These are phyloP conservation scores for Picea glauca DNA, from an alignment of 75 land plant species.

Conservation along the genomic window DNA sequence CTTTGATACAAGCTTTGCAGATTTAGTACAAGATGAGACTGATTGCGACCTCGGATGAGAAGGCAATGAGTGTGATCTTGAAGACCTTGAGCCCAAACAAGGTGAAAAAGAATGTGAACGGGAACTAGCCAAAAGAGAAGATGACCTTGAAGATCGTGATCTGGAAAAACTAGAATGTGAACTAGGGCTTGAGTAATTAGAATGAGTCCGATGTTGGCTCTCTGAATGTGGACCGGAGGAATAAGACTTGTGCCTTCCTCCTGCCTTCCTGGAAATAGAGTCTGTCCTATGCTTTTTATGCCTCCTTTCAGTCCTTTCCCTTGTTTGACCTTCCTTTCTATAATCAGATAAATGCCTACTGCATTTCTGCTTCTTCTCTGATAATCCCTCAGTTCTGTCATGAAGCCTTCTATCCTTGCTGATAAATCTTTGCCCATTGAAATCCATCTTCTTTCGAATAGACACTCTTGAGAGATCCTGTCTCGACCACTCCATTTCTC, in stretches of 20 bases:
- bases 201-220: conserved; percentile 1
- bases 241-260: conserved; percentile 15
- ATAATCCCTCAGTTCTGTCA: conserved; percentile 8
- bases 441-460: background rate
- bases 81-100: conserved; percentile 15
- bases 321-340: conserved; percentile 6
- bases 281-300: conserved; percentile 8
- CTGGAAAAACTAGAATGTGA: conserved; percentile 1
- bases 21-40: background rate
- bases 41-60: conserved; percentile 14
- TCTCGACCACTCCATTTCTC: conserved; percentile 10
- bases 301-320: conserved; percentile 12
- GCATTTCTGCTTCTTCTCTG: background rate
- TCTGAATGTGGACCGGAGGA: conserved; percentile 17
- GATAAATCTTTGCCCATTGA: background rate
- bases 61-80: conserved; percentile 23
- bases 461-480: background rate
- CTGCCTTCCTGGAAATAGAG: background rate
- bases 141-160: background rate
- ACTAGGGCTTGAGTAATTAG: conserved; percentile 2
- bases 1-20: conserved; percentile 17
- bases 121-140: conserved; percentile 17
- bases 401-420: conserved; percentile 9
- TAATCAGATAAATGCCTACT: background rate
- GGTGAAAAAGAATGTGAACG: conserved; percentile 24